Evolutionary conservation across 2,329 filamentous ascomycete genomes (phyloP).

Genomic region (Neopestalotiopsis sp.): DNA sequence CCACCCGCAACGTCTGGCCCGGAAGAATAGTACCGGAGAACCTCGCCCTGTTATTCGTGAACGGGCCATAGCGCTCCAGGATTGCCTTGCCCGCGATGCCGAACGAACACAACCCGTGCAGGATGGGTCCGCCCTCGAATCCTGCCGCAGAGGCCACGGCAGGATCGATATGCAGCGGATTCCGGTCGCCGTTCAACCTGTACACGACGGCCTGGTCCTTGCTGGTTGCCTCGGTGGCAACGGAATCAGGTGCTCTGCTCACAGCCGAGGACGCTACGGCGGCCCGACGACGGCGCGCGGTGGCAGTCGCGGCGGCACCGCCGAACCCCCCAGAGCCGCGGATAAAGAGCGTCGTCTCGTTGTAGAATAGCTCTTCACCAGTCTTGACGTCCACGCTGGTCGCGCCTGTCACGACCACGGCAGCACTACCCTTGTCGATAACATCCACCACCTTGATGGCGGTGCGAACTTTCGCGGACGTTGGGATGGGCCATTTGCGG

Average conservation of each 20-base stretch:
- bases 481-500: slow-evolving; percentile 89
- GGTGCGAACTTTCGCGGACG: slow-evolving; percentile 75
- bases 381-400: slow-evolving; percentile 84
- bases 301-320: slow-evolving; percentile 78
- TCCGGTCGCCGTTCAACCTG: slow-evolving; percentile 90
- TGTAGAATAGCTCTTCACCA: slow-evolving; percentile 94
- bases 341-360: slow-evolving; percentile 90
- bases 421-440: slow-evolving; percentile 91
- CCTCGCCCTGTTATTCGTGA: slow-evolving; percentile 90
- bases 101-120: slow-evolving; percentile 95
- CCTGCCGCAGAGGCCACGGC: slow-evolving; percentile 93
- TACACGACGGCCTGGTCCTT: slow-evolving; percentile 94
- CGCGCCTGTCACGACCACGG: slow-evolving; percentile 78
- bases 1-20: slow-evolving; percentile 86
- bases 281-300: slow-evolving; percentile 46
- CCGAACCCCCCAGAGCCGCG: slow-evolving; percentile 90
- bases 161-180: slow-evolving; percentile 95
- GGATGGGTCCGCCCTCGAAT: slow-evolving; percentile 84
- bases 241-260: slow-evolving; percentile 72
- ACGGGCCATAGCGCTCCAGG: slow-evolving; percentile 79
- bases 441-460: slow-evolving; percentile 88
- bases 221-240: slow-evolving; percentile 84
- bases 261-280: slow-evolving; percentile 61
- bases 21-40: slow-evolving; percentile 87
- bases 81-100: slow-evolving; percentile 91